These are phyloP conservation scores for Inosperma sp. DNA, from an alignment of 768 basidiomycete species.

Conservation along the genomic window DNA sequence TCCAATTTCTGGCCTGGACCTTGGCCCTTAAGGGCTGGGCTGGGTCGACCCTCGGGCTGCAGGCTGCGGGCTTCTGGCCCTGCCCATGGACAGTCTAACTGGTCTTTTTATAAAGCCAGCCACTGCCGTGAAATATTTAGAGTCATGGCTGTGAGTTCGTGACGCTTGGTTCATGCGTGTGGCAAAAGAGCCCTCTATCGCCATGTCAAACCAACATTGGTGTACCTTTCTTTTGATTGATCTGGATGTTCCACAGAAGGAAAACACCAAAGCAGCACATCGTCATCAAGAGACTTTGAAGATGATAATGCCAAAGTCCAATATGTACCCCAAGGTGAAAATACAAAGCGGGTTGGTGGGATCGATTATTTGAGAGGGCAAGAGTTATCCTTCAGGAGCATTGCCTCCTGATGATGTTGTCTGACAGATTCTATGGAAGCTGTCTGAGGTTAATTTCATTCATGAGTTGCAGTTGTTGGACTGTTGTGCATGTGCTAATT, in stretches of 20 bases:
- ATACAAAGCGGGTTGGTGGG: background rate
- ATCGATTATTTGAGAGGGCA: background rate
- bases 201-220: conserved; percentile 5
- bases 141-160: background rate
- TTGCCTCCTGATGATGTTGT: background rate
- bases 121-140: background rate
- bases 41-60: no score
- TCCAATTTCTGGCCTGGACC: no score
- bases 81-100: no score
- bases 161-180: conserved; percentile 3
- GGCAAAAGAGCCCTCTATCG: background rate
- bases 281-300: background rate
- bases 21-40: no score
- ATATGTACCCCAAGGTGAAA: background rate
- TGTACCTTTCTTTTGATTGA: background rate
- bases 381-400: background rate
- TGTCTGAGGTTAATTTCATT: conserved; percentile 1
- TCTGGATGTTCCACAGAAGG: background rate
- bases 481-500: background rate
- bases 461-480: background rate
- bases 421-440: conserved; percentile 2
- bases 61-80: no score
- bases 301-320: background rate
- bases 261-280: background rate
- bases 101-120: background rate